Evolutionary conservation across 164 flowering plant genomes (phyloP).

Genomic region (Litsea cubeba): DNA sequence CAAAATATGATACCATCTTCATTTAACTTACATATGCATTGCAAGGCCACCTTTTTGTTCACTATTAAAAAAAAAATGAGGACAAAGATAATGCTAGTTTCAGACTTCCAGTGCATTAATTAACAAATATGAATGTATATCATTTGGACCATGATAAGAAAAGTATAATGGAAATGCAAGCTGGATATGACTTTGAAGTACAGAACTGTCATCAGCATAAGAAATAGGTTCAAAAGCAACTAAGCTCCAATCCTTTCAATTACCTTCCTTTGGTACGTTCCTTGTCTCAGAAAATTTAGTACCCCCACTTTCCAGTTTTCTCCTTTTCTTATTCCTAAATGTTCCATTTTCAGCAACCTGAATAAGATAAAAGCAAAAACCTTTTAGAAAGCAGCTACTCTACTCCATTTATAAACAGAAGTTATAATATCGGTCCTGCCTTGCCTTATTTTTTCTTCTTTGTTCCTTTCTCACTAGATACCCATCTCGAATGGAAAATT

Average conservation of each 20-base stretch:
- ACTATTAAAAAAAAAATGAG: background rate
- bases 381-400: background rate
- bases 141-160: background rate
- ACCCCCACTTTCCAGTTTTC: slow-evolving; percentile 22
- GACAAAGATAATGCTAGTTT: background rate
- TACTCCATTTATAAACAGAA: slow-evolving; percentile 2
- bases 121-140: background rate
- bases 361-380: background rate
- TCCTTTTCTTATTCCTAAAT: slow-evolving; percentile 29
- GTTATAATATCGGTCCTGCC: slow-evolving; percentile 7
- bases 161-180: background rate
- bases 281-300: slow-evolving; percentile 10
- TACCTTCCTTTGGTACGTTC: slow-evolving; percentile 31
- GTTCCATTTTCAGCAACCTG: slow-evolving; percentile 29
- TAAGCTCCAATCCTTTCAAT: background rate
- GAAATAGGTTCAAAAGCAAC: slow-evolving; percentile 4
- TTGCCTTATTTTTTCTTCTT: slow-evolving; percentile 29
- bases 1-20: background rate
- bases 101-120: background rate
- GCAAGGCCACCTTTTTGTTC: background rate
- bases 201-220: background rate
- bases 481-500: slow-evolving; percentile 36
- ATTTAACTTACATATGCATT: background rate
- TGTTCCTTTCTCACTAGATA: slow-evolving; percentile 31
- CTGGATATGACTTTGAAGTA: background rate